Base-by-base conservation (phyloP, 768 basidiomycete genomes). In the Boletus speciosus region DNA sequence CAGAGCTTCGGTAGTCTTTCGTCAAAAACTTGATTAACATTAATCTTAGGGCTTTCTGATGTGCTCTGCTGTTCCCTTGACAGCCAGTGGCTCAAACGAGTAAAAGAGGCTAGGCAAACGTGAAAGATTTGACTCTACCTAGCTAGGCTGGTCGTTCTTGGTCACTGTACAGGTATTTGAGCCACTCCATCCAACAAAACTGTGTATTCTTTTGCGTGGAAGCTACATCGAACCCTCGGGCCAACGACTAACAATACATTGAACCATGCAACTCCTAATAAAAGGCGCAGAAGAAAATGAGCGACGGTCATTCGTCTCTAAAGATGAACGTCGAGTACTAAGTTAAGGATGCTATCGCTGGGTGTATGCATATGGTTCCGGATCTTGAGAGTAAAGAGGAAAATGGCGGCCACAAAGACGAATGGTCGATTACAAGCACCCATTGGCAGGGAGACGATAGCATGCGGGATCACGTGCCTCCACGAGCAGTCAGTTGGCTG, bases 171-270 rank as follows among this genome's bases (percentile, higher is more conserved):
- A 31, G 4, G 19, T 6, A 1, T 14, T 31, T 31, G 16, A 19
- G 11, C 11, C 11, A 19, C 29, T 29, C 29, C 35, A 58, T 42
- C 29, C 23, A 31, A 19, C 16, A 11, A 36, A 42, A 36, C 16
- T 35, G 39, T n/a, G 9, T 2, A 27, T 29, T 25, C 9, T 11
- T 43, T 23, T 6, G 9, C 9, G 7, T 38, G 11, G 6, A 36
- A 12, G 29, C n/a, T 39, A 55, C 31, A 49, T 5, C n/a, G 29
- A 29, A 45, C 19, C 23, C 10, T 49, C 37, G 27, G 46, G 14
- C 29, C 12, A 29, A 43, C 3, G 1, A 39, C 51, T 69, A 67
- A 6, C 1, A 31, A 67, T 70, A 68, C 69, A 68, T 63, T 67
- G 62, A 71, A 21, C 44, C 46, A 51, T 10, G 6, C 3, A 47